These are phyloP conservation scores for Lunasporangiospora selenospora DNA, from an alignment of 192 early-diverging fungal species.

Conservation along the genomic window DNA sequence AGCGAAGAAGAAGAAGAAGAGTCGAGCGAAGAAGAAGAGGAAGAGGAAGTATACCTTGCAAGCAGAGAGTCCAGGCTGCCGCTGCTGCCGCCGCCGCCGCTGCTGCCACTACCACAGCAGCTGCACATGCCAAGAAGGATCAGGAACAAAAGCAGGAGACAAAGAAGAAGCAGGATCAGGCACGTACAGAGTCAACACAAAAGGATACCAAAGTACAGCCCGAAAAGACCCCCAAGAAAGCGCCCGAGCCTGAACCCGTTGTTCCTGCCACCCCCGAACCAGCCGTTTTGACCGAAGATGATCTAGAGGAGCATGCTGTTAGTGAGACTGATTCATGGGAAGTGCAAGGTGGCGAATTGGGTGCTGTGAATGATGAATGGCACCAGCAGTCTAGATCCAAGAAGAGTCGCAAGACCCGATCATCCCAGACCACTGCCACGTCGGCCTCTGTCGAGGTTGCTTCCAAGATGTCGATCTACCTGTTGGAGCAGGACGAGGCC, in stretches of 20 bases:
- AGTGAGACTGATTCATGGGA: slow-evolving; percentile 12
- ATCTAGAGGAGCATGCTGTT: slow-evolving; percentile 1
- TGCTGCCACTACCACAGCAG: slow-evolving; percentile 4
- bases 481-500: slow-evolving; percentile 33
- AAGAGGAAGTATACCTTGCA: slow-evolving; percentile 8
- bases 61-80: neutral
- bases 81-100: neutral
- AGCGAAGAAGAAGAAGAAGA: slow-evolving; percentile 11
- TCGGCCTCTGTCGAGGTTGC: slow-evolving; percentile 13
- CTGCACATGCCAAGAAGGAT: neutral
- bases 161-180: slow-evolving; percentile 10
- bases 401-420: slow-evolving; percentile 42
- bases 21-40: neutral
- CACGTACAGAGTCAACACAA: slow-evolving; percentile 5
- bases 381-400: slow-evolving; percentile 48
- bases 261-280: neutral
- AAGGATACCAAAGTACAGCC: slow-evolving; percentile 13
- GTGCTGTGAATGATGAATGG: slow-evolving; percentile 39
- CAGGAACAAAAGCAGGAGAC: no score
- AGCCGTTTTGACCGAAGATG: slow-evolving; percentile 4
- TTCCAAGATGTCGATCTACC: slow-evolving; percentile 42
- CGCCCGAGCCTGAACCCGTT: neutral
- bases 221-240: slow-evolving; percentile 1
- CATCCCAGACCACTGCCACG: slow-evolving; percentile 8
- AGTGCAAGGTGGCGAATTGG: slow-evolving; percentile 3